Evolutionary conservation across 163 green algal species (phyloP), one percentile per base, ranked within the genome.

Genomic region (Prototheca stagnorum): DNA sequence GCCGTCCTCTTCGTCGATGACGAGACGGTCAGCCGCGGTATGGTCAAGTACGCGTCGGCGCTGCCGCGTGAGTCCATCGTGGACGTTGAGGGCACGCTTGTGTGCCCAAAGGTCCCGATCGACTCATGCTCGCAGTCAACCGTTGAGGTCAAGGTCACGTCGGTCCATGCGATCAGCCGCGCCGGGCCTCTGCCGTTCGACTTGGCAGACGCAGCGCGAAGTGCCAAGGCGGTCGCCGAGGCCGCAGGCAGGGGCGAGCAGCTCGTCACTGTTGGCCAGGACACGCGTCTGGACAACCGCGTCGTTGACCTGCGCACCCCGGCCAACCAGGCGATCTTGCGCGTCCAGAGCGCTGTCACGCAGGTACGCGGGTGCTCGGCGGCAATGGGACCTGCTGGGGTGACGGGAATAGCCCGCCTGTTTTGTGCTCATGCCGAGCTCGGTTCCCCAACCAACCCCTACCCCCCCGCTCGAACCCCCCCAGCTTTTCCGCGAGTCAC

Each of bases 31-130:
- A 85, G 62, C 72, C 92, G 90, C 57, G 64, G 68, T 47, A 97
- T 98, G 90, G 79, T 98, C 27, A 97, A 97, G 75, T 98, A 95
- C 50, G 78, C 78, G 4, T 77, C 64, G 3, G 68, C 70, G 54
- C 67, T 98, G 28, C 60, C 78, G 2, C 80, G 79, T 17, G 90
- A 98, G 72, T 90, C 76, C 17, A 84, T 97, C 24, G 79, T 97
- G 35, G 90, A 98, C 54, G 59, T 98, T 3, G 63, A 61, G 26
- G 83, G 76, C 39, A 40, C 65, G 0, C 29, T 91, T 17, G 49
- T 46, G 6, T 33, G 53, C 5, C 73, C 81, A 7, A 36, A 72
- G 11, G 52, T 54, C 1, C 56, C 73, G 14, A 54, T 92, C 7
- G 70, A 81, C 49, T 62, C 44, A 2, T 91, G 79, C 65, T 79